These are phyloP conservation scores for Cutaneotrichosporon sp. DNA, from an alignment of 1,284 basidiomycete species.

Conservation along the genomic window DNA sequence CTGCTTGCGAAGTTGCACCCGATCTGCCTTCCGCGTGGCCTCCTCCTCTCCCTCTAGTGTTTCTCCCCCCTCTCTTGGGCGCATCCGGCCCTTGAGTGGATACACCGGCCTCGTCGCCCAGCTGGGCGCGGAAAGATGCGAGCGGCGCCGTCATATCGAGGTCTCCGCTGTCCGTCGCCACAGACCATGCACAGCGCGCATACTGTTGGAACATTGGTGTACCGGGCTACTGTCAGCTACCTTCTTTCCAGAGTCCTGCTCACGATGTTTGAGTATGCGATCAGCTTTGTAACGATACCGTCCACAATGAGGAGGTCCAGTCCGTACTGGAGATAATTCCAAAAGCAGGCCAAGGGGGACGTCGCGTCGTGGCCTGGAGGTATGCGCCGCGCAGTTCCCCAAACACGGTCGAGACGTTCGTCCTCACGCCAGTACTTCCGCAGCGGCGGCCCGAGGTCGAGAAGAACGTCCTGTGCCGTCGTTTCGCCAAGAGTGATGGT, in stretches of 20 bases:
- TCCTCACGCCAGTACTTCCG: slow-evolving; percentile 79
- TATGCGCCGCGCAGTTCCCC: slow-evolving; percentile 21
- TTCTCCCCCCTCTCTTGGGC: slow-evolving; percentile 2
- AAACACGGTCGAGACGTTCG: slow-evolving; percentile 60
- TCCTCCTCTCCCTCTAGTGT: slow-evolving; percentile 3
- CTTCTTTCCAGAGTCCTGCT: slow-evolving; percentile 30
- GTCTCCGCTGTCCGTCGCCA: slow-evolving; percentile 40
- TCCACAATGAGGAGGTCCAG: slow-evolving; percentile 76
- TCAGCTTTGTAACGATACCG: slow-evolving; percentile 67
- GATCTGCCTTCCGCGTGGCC: not conserved
- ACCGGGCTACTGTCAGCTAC: slow-evolving; percentile 63
- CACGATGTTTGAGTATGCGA: slow-evolving; percentile 79
- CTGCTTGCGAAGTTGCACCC: not conserved
- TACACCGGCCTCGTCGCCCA: not conserved
- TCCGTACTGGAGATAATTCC: slow-evolving; percentile 85
- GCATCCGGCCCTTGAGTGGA: not conserved
- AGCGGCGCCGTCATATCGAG: slow-evolving; percentile 27
- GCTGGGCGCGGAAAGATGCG: slow-evolving; percentile 20
- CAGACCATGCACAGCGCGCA: slow-evolving; percentile 81
- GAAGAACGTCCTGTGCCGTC: slow-evolving; percentile 70
- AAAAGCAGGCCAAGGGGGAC: slow-evolving; percentile 61
- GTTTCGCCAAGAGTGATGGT: slow-evolving; percentile 69
- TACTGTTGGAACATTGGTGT: slow-evolving; percentile 81
- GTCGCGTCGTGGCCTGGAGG: not conserved
- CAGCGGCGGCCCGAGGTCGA: slow-evolving; percentile 73